A percentile compares a stretch with the other conserved stretches of the same genome.
Evolutionary conservation across 192 early-diverging fungal genomes (phyloP).

Genomic region (Coemansia erecta): DNA sequence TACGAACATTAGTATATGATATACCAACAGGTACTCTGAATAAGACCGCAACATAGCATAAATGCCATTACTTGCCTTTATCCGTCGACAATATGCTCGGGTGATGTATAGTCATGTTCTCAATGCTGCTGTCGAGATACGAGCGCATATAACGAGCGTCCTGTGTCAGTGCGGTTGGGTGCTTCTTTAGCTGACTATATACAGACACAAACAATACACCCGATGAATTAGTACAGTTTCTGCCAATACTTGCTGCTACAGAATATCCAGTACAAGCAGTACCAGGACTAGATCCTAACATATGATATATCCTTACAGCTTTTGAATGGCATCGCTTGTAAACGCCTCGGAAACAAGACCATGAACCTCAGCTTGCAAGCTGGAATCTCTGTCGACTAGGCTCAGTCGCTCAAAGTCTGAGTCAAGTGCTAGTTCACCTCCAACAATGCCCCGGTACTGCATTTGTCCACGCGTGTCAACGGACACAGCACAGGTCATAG

Average conservation of each 20-base stretch:
- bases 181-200: slow-evolving; percentile 9
- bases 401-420: slow-evolving; percentile 24
- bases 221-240: background rate
- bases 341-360: slow-evolving; percentile 25
- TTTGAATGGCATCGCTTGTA: slow-evolving; percentile 23
- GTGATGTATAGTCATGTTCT: slow-evolving; percentile 17
- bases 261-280: no score
- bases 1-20: no score
- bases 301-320: slow-evolving; percentile 18
- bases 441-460: slow-evolving; percentile 17
- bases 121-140: background rate
- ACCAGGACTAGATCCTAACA: no score
- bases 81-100: background rate
- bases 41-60: background rate
- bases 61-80: slow-evolving; percentile 11
- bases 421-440: slow-evolving; percentile 19
- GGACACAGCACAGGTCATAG: slow-evolving; percentile 22
- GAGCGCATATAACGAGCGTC: background rate
- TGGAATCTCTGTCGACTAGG: slow-evolving; percentile 5
- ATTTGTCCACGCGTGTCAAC: slow-evolving; percentile 22
- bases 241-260: no score
- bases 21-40: no score
- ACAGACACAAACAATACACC: background rate
- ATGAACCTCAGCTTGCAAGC: slow-evolving; percentile 10
- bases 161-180: background rate